Evolutionary conservation across 2,329 filamentous ascomycete genomes (phyloP), one percentile per base, ranked within the genome.

Genomic region (Colletotrichum destructivum): DNA sequence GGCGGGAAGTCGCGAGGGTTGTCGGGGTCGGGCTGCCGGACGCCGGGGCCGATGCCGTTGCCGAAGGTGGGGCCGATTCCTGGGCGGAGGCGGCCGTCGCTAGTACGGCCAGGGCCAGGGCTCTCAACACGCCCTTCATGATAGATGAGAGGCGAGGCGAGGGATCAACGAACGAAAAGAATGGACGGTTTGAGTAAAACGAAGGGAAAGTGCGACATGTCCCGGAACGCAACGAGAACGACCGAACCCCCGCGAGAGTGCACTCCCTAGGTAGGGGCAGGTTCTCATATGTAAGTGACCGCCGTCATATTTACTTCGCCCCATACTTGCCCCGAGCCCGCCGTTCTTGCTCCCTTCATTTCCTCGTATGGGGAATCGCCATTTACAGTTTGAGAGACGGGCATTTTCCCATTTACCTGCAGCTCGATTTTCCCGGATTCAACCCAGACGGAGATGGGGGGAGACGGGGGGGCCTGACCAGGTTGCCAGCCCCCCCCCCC

Each of bases 101-200:
- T 3, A 70, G 49, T 3, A 54, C 68, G 56, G 42, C 56, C 21
- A 49, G 49, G 23, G 56, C 49, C 26, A 70, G 56, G 49, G 49
- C 62, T 56, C 38, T 61, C 16, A 70, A 15, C 18, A 70, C 35
- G 49, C 68, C 55, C 68, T 66, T 70, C 68, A 70, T 70, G 16
- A 11, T 60, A 35, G 8, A 18, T 26, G 4, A 26, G 26, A 26
- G 26, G 26, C 26, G 26, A 31, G 18, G 9, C 46, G 52, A 47
- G n/a, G 21, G 15, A 15, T 13, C 40, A 18, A 21, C 23, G 49
- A 40, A n/a, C 4, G 52, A 63, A 55, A 49, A 31, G 31, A 49
- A 70, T 51, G 49, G 68, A 70, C 62, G 40, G 62, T 61, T 42
- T 26, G 56, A 51, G 38, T 16, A 31, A 52, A 55, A 60, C 13